phyloP scores from a whole-genome alignment of 169 alveolate genomes.

The Plasmodium fragile region DNA sequence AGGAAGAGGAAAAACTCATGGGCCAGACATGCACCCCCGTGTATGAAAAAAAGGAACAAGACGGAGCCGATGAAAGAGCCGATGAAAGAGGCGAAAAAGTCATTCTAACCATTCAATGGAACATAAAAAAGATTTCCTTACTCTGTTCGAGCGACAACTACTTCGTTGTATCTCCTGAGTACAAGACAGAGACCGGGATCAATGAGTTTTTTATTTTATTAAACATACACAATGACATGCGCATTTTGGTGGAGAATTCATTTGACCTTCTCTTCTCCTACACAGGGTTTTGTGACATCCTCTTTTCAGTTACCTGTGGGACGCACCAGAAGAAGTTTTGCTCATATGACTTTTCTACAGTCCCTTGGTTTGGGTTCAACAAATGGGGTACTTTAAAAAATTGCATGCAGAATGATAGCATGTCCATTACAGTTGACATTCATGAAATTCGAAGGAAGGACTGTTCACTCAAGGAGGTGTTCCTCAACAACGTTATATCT shows the following conservation, averaged over 20 bases:
- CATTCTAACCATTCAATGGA: constrained; percentile 56
- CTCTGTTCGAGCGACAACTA: constrained; percentile 27
- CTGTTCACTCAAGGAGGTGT: constrained; percentile 12
- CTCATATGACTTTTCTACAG: constrained; percentile 17
- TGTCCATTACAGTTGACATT: constrained; percentile 36
- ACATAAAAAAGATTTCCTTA: constrained; percentile 40
- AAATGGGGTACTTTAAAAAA: constrained; percentile 63
- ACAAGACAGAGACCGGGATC: constrained; percentile 33
- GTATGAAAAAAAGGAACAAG: not conserved
- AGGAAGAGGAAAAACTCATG: not conserved
- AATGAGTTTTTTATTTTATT: constrained; percentile 43
- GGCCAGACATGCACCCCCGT: not conserved
- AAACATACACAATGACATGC: constrained; percentile 14
- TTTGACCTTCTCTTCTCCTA: constrained; percentile 57
- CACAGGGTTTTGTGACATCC: constrained; percentile 67
- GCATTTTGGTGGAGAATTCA: not conserved
- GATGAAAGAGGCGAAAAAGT: not conserved
- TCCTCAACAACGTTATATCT: constrained; percentile 12
- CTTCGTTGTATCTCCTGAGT: constrained; percentile 71
- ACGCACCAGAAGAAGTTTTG: constrained; percentile 14
- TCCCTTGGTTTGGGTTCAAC: constrained; percentile 61
- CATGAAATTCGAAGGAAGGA: constrained; percentile 39
- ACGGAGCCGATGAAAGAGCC: not conserved
- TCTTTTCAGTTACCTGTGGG: constrained; percentile 62
- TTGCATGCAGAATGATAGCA: constrained; percentile 37